Base-by-base conservation (phyloP, 2,329 filamentous ascomycete genomes). In the Talaromyces piceae region DNA sequence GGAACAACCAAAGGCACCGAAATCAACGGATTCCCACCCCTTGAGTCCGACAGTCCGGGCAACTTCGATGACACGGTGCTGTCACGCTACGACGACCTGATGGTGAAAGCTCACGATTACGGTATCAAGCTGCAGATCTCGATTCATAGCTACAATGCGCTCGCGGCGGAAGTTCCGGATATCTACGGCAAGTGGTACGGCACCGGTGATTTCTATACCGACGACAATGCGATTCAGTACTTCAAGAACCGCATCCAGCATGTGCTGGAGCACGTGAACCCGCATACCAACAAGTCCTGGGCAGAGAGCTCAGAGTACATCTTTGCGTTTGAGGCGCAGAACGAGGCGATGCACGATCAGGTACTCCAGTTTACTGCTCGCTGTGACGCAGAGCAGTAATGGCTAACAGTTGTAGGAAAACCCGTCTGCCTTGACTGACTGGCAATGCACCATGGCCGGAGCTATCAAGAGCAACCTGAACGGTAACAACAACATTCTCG, bases 271-370 rank as follows among this genome's bases (percentile, higher is more conserved):
- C 39, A 43, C 18, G 39, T 43, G 20, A 43, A 43, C 4, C 39
- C 39, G 20, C 20, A 43, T 9, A 43, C 20, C 12, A 43, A 43
- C 13, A 43, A 43, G 22, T 3, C 20, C 13, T 43, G 39, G 39
- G 39, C 39, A 12, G 20, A 43, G 11, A 43, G 39, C 11, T 1
- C 2, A 2, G 39, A 43, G 39, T 43, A 43, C 25, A 43, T 43
- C 9, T 43, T 43, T 25, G 39, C 39, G 39, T 43, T 43, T 25
- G 39, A 43, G 23, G 39, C 39, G 39, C 20, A 43, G 22, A 43
- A 43, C 25, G 39, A 43, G 39, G 39, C 39, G 11, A 43, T 43
- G 39, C 39, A 43, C 25, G 39, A 43, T 43, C 39, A 43, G 39
- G 39, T 41, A 13, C 7, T n/a, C n/a, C n/a, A n/a, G 5, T 22